Conservation (phyloP, 306 rosid species). For the cucumber (Cucumis sativus) region DNA sequence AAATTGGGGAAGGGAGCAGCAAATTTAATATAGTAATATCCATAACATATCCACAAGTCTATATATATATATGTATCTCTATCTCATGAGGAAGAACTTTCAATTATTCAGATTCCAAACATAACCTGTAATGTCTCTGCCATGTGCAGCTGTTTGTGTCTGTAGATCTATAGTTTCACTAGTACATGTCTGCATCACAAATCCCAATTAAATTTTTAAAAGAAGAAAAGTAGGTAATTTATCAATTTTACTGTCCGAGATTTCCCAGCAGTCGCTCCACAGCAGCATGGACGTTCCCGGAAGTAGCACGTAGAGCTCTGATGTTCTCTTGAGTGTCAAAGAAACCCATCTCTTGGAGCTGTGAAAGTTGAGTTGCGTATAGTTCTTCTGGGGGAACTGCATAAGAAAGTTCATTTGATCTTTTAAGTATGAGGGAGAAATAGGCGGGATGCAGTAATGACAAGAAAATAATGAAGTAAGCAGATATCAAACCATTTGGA, state of each 20-base stretch:
- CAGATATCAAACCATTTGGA: conserved; percentile 31
- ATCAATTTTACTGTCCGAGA: conserved; percentile 20
- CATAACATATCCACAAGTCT: conserved; percentile 23
- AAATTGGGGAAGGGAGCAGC: not conserved
- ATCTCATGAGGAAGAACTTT: conserved; percentile 21
- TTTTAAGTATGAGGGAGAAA: not conserved
- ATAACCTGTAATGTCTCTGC: conserved; percentile 20
- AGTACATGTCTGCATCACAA: conserved; percentile 13
- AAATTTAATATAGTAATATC: not conserved
- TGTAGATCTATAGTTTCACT: conserved; percentile 20
- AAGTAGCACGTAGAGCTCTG: conserved; percentile 48
- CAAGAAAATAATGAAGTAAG: not conserved
- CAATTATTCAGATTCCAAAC: conserved; percentile 27
- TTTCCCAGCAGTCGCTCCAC: conserved; percentile 62
- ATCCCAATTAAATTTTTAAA: conserved; percentile 10
- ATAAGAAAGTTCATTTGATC: not conserved
- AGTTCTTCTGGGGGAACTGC: conserved; percentile 50
- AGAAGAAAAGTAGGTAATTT: not conserved
- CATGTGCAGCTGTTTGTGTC: conserved; percentile 11
- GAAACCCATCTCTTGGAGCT: conserved; percentile 67
- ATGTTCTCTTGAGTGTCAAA: conserved; percentile 49
- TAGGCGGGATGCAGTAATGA: not conserved
- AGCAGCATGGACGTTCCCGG: conserved; percentile 55
- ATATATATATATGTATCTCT: conserved; percentile 15
- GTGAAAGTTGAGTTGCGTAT: conserved; percentile 44